Evolutionary conservation across 768 basidiomycete species (phyloP).

Genomic region (Tephrocybe sp.): DNA sequence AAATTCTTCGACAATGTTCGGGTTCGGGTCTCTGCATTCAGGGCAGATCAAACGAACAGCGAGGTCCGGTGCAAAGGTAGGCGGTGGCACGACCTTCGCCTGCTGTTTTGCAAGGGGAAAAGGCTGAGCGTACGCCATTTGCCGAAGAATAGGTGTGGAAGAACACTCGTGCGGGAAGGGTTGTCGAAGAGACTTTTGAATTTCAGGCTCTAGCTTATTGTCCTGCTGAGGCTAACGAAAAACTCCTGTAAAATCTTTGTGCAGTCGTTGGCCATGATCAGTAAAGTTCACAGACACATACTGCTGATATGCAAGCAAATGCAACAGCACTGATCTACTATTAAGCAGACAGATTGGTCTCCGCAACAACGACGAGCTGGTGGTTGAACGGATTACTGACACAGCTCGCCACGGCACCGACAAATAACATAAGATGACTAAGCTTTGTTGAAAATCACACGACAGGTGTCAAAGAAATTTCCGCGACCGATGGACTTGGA

Average conservation of each 20-base stretch:
- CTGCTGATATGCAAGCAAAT: conserved; percentile 9
- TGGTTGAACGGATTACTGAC: conserved; percentile 4
- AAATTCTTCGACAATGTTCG: conserved; percentile 96
- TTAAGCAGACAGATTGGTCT: background rate
- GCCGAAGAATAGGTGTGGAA: conserved; percentile 24
- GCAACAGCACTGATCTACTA: conserved; percentile 4
- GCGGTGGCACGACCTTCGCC: conserved; percentile 51
- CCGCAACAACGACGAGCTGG: conserved; percentile 14
- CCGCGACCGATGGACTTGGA: too few species aligned
- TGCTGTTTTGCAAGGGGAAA: conserved; percentile 73
- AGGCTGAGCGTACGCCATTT: conserved; percentile 74
- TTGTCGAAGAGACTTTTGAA: background rate
- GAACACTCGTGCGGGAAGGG: conserved; percentile 23
- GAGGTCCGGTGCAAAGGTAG: conserved; percentile 77
- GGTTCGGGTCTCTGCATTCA: conserved; percentile 91
- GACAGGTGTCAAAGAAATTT: too few species aligned
- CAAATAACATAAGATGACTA: background rate
- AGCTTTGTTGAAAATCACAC: too few species aligned
- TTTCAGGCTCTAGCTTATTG: conserved; percentile 4
- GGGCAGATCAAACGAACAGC: conserved; percentile 92
- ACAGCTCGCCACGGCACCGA: background rate
- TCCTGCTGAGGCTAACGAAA: conserved; percentile 2
- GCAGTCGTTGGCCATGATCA: conserved; percentile 12
- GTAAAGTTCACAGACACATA: conserved; percentile 18
- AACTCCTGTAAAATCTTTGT: conserved; percentile 18